Evolutionary conservation across 352 stramenopile genomes (phyloP).

Genomic region (Phytophthora vignae): DNA sequence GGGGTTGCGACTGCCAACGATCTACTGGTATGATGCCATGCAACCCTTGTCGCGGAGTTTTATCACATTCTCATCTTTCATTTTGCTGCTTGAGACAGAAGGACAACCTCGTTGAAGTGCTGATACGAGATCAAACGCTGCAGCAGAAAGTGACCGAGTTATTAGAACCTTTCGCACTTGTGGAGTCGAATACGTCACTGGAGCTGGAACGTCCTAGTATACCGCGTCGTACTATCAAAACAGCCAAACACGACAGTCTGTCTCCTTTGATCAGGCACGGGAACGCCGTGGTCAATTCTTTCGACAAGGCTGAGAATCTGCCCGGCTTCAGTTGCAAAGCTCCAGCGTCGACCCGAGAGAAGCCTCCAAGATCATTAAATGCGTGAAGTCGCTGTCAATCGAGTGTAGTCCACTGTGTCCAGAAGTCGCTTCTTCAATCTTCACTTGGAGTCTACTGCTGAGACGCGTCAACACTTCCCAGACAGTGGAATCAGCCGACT

Average conservation of each 20-base stretch:
- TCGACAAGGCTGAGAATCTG: constrained; percentile 6
- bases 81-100: constrained; percentile 18
- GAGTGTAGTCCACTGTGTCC: constrained; percentile 1
- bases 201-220: neutral
- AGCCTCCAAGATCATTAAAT: constrained; percentile 62
- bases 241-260: constrained; percentile 16
- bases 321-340: constrained; percentile 20
- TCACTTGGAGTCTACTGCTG: constrained; percentile 40
- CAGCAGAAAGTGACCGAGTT: constrained; percentile 41
- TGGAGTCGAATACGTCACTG: neutral
- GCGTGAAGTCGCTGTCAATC: constrained; percentile 29
- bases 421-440: constrained; percentile 35
- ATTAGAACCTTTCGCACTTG: constrained; percentile 17
- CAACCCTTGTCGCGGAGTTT: neutral
- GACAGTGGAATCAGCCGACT: constrained; percentile 13
- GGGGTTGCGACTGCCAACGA: constrained; percentile 33
- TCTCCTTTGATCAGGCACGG: constrained; percentile 36
- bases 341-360: constrained; percentile 49
- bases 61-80: constrained; percentile 7
- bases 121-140: constrained; percentile 31
- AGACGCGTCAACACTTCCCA: constrained; percentile 32
- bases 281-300: constrained; percentile 9
- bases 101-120: constrained; percentile 10
- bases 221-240: neutral
- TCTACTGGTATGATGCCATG: constrained; percentile 33